Conservation (phyloP, 2,329 filamentous ascomycete species). For the Cladophialophora chaetospira region DNA sequence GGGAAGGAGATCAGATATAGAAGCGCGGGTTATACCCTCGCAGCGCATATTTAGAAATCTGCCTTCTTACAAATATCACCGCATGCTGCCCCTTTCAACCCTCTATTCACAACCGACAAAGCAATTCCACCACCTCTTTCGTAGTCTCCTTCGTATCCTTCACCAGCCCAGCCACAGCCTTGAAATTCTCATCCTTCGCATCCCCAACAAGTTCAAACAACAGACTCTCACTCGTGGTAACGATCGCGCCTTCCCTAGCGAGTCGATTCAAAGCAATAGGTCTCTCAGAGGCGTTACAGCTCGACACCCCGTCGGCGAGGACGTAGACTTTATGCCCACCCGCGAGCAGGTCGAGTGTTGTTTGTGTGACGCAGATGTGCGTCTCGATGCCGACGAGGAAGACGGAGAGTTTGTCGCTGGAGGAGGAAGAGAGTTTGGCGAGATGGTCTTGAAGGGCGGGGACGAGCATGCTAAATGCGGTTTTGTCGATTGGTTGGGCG, state of each 20-base stretch:
- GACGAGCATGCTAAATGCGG: conserved; percentile 78
- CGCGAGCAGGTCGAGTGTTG: conserved; percentile 75
- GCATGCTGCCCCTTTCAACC: neutral
- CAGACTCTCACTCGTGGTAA: conserved; percentile 87
- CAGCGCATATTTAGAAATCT: no score
- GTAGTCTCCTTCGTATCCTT: conserved; percentile 75
- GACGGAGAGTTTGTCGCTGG: conserved; percentile 54
- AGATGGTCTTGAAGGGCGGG: conserved; percentile 57
- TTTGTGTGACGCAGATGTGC: conserved; percentile 95
- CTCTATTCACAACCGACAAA: conserved; percentile 42
- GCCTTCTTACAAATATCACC: no score
- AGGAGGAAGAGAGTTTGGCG: conserved; percentile 35
- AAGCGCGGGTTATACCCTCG: no score
- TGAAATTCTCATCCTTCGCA: conserved; percentile 70
- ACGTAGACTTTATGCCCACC: conserved; percentile 81
- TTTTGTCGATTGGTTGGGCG: conserved; percentile 74
- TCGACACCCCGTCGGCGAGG: conserved; percentile 85
- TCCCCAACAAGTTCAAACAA: conserved; percentile 89
- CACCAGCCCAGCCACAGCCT: conserved; percentile 70
- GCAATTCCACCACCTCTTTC: conserved; percentile 64
- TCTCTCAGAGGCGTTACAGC: conserved; percentile 80
- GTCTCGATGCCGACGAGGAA: conserved; percentile 88
- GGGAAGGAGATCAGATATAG: no score
- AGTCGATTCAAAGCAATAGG: conserved; percentile 75
- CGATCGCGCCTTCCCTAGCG: conserved; percentile 71